phyloP scores from a whole-genome alignment of 2,329 filamentous ascomycete genomes.

The Immersiporthe knoxdaviesiana region DNA sequence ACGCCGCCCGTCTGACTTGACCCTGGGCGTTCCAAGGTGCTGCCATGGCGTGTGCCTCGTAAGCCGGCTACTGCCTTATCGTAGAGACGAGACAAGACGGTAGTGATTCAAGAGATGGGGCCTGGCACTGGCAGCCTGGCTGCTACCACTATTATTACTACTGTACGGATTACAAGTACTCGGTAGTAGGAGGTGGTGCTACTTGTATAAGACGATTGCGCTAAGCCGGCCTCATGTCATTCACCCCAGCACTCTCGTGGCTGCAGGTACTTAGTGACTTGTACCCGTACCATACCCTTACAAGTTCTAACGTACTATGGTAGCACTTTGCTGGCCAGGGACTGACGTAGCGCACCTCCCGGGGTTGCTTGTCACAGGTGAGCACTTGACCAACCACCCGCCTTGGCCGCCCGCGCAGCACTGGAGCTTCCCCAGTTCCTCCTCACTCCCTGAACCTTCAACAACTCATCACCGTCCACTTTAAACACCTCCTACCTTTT shows the following conservation, averaged over 20 bases:
- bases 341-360: constrained; percentile 20
- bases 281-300: background rate
- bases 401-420: background rate
- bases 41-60: constrained; percentile 3
- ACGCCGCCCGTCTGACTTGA: constrained; percentile 6
- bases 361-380: constrained; percentile 17
- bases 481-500: constrained; percentile 7
- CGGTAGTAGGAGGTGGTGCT: background rate
- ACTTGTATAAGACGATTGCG: too few species aligned
- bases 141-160: constrained; percentile 2
- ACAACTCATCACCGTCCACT: constrained; percentile 11
- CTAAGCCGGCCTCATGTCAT: constrained; percentile 5
- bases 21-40: background rate
- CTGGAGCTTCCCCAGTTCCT: constrained; percentile 25
- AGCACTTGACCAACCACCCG: constrained; percentile 16
- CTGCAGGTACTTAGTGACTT: background rate
- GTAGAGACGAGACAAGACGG: background rate
- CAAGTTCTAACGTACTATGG: too few species aligned
- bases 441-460: constrained; percentile 6
- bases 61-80: constrained; percentile 15
- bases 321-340: constrained; percentile 5
- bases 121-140: too few species aligned
- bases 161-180: background rate
- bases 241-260: constrained; percentile 14
- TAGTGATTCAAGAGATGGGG: too few species aligned